A percentile compares a stretch with the other conserved stretches of the same genome.
Evolutionary conservation across 495 filamentous ascomycete genomes (phyloP).

Genomic region (Tetracladium setigerum): DNA sequence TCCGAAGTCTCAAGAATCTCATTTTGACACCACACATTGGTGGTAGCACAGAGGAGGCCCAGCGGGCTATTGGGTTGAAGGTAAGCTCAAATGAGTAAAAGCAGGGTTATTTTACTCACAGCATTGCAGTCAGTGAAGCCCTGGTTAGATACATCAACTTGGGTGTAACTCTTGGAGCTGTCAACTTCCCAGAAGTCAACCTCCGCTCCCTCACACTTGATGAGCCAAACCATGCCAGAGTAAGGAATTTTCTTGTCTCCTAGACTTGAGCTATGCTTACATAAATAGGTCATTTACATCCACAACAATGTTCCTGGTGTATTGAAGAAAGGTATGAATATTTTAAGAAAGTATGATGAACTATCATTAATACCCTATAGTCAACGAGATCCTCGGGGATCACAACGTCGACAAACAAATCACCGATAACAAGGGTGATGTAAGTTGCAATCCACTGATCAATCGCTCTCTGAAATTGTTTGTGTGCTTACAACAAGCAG

Average conservation of each 20-base stretch:
- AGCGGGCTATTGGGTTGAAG: conserved; percentile 93
- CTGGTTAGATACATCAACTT: conserved; percentile 90
- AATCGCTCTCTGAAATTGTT: no score
- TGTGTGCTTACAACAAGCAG: conserved; percentile 26
- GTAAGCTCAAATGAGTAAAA: conserved; percentile 16
- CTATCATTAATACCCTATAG: conserved; percentile 30
- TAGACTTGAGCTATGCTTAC: conserved; percentile 11
- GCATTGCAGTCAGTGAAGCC: conserved; percentile 58
- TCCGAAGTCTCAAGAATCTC: conserved; percentile 80
- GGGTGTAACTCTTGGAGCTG: conserved; percentile 80
- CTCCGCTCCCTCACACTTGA: conserved; percentile 82
- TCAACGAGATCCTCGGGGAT: conserved; percentile 86
- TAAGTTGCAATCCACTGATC: conserved; percentile 27
- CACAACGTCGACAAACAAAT: conserved; percentile 99
- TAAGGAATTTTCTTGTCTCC: conserved; percentile 27
- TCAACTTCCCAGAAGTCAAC: conserved; percentile 92
- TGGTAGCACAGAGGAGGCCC: conserved; percentile 95
- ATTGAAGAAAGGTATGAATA: conserved; percentile 59
- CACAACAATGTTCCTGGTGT: conserved; percentile 95
- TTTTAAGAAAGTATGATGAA: background rate
- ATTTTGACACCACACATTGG: conserved; percentile 96
- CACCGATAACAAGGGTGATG: conserved; percentile 88
- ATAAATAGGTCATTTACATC: conserved; percentile 73
- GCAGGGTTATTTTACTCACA: conserved; percentile 1
- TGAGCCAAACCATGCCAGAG: conserved; percentile 78